These are phyloP conservation scores for Amoebophrya sp. DNA, from an alignment of 169 alveolate genomes.

Conservation along the genomic window DNA sequence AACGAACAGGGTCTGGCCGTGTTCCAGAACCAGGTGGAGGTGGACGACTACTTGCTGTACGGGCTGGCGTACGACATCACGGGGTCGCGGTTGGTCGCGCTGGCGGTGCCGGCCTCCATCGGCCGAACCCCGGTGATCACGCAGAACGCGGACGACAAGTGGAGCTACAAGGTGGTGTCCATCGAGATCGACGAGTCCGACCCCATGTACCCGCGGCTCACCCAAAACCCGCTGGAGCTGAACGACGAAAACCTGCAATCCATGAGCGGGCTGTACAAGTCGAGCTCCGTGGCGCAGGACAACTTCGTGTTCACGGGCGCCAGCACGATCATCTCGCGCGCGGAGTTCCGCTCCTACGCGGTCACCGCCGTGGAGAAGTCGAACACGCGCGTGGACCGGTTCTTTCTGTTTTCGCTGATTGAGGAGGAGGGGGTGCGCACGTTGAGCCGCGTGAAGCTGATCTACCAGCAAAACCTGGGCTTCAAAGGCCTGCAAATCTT, in stretches of 20 bases:
- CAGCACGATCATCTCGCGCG: not conserved
- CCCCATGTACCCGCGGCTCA: not conserved
- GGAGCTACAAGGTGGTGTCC: not conserved
- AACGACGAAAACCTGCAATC: not conserved
- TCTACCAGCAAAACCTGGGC: not conserved
- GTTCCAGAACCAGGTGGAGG: not conserved
- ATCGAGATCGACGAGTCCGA: not conserved
- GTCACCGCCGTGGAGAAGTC: not conserved
- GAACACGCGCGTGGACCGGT: not conserved
- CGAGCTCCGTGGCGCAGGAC: not conserved
- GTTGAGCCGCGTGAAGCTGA: not conserved
- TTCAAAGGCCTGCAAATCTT: not conserved
- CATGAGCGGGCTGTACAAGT: not conserved
- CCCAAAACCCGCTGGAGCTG: not conserved
- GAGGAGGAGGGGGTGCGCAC: not conserved
- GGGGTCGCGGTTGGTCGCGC: not conserved
- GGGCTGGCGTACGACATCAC: not conserved
- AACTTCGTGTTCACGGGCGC: not conserved
- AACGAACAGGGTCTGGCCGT: not conserved
- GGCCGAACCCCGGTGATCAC: not conserved
- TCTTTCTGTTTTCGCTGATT: not conserved
- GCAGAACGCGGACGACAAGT: constrained; percentile 4
- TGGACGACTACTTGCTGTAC: not conserved
- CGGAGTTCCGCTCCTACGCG: not conserved
- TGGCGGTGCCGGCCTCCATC: not conserved